These are phyloP conservation scores for Exophiala viscosa DNA, from an alignment of 2,329 filamentous ascomycete genomes.

Conservation along the genomic window DNA sequence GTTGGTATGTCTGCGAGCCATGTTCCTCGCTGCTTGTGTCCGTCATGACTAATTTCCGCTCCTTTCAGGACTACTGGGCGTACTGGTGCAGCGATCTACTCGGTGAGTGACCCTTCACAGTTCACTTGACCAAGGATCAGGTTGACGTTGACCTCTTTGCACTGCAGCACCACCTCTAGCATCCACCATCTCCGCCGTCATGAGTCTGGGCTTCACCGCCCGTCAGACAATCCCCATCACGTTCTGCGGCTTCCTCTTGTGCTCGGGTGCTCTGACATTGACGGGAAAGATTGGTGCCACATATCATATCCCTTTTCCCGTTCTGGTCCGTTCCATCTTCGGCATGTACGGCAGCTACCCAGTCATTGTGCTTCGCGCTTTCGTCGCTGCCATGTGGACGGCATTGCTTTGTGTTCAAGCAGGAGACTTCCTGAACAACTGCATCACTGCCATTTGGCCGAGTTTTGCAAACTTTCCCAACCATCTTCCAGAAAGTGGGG, in stretches of 20 bases:
- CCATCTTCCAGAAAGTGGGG: conserved; percentile 31
- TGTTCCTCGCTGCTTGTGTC: neutral
- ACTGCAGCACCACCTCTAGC: conserved; percentile 39
- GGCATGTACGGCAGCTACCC: conserved; percentile 40
- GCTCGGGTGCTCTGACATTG: conserved; percentile 47
- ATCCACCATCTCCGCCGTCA: conserved; percentile 39
- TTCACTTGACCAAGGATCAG: neutral
- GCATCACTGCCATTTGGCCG: conserved; percentile 47
- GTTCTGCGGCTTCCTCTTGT: conserved; percentile 46
- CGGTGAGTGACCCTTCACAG: too few relatives aligned
- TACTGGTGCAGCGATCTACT: neutral
- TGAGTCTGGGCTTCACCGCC: conserved; percentile 45
- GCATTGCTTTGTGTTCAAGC: conserved; percentile 48
- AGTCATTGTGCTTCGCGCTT: conserved; percentile 33
- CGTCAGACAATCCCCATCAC: conserved; percentile 49
- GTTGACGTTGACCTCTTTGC: conserved; percentile 1
- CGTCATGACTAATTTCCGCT: neutral
- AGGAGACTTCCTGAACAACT: conserved; percentile 38
- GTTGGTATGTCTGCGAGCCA: conserved; percentile 25
- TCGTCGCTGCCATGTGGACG: conserved; percentile 47
- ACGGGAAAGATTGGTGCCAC: conserved; percentile 44
- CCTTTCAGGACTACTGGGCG: conserved; percentile 3
- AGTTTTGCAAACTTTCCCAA: conserved; percentile 43
- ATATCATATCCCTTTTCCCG: conserved; percentile 33
- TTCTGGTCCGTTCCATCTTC: conserved; percentile 34